phyloP scores from a whole-genome alignment of 140 eudicot genomes.

The Ambrosia hybrid region DNA sequence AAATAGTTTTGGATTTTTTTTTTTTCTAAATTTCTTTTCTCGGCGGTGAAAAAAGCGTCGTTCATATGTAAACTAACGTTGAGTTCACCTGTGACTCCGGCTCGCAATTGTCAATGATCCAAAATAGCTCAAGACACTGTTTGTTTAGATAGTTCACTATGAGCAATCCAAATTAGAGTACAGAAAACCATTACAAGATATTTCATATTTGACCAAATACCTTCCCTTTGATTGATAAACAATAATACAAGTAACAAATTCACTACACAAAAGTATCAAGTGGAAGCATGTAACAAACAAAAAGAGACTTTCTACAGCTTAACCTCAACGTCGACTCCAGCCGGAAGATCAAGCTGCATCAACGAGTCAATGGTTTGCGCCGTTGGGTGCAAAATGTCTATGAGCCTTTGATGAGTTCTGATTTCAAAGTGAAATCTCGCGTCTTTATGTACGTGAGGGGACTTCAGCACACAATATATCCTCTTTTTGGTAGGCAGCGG shows the following conservation, averaged over 20 bases:
- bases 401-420: conserved; percentile 89
- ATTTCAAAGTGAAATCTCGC: conserved; percentile 97
- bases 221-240: conserved; percentile 20
- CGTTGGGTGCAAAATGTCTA: conserved; percentile 89
- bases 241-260: conserved; percentile 28
- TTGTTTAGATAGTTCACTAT: background rate
- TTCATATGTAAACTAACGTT: no score
- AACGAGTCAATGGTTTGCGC: conserved; percentile 91
- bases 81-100: no score
- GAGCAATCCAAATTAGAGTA: background rate
- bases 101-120: no score
- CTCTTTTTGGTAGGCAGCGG: conserved; percentile 91
- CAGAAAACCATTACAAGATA: conserved; percentile 19
- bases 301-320: conserved; percentile 53
- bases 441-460: conserved; percentile 95
- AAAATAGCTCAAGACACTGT: no score
- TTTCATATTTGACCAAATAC: conserved; percentile 23
- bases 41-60: no score
- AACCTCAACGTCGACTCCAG: conserved; percentile 95
- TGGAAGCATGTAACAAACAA: conserved; percentile 20
- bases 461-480: conserved; percentile 79
- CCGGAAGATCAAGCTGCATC: conserved; percentile 95
- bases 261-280: conserved; percentile 32
- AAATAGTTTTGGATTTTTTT: no score
- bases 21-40: no score